phyloP scores from a whole-genome alignment of 2,329 filamentous ascomycete species.

The Phyllosticta paracitricarpa region DNA sequence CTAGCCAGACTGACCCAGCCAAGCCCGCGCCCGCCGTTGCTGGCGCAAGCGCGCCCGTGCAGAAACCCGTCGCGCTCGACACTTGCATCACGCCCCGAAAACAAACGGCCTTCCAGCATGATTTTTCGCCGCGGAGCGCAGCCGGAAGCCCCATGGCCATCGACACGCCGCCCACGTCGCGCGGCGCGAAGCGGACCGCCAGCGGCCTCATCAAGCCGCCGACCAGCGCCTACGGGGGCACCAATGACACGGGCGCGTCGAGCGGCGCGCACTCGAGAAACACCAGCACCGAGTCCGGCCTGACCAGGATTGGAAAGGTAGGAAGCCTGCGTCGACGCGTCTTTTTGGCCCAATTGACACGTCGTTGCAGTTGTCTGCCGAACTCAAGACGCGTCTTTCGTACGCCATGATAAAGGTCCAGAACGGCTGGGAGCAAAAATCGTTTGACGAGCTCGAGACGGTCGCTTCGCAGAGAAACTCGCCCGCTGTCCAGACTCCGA shows the following conservation, averaged over 20 bases:
- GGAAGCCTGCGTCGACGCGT: conserved; percentile 10
- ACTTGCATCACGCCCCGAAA: not conserved
- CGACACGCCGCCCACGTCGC: conserved; percentile 29
- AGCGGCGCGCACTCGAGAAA: conserved; percentile 55
- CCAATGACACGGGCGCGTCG: not conserved
- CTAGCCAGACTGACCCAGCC: conserved; percentile 43
- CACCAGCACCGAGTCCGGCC: conserved; percentile 56
- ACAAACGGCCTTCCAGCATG: conserved; percentile 9
- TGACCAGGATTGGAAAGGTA: conserved; percentile 72
- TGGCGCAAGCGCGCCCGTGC: not conserved
- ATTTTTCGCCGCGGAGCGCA: conserved; percentile 13
- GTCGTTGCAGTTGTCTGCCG: conserved; percentile 54
- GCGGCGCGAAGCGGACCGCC: conserved; percentile 63
- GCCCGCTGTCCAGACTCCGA: conserved; percentile 7
- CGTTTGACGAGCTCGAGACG: conserved; percentile 63
- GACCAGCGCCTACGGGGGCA: conserved; percentile 9
- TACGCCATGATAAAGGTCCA: conserved; percentile 91
- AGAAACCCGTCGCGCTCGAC: conserved; percentile 5
- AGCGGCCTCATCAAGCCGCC: conserved; percentile 55
- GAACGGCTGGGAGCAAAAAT: conserved; percentile 74
- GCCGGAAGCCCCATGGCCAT: conserved; percentile 29
- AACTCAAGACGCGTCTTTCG: conserved; percentile 72
- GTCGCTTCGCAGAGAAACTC: conserved; percentile 13
- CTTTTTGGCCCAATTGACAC: conserved; percentile 11
- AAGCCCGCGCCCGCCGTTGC: conserved; percentile 17